Conservation (phyloP, 2,329 filamentous ascomycete genomes). For the Cladosporium austrohemisphaericum region DNA sequence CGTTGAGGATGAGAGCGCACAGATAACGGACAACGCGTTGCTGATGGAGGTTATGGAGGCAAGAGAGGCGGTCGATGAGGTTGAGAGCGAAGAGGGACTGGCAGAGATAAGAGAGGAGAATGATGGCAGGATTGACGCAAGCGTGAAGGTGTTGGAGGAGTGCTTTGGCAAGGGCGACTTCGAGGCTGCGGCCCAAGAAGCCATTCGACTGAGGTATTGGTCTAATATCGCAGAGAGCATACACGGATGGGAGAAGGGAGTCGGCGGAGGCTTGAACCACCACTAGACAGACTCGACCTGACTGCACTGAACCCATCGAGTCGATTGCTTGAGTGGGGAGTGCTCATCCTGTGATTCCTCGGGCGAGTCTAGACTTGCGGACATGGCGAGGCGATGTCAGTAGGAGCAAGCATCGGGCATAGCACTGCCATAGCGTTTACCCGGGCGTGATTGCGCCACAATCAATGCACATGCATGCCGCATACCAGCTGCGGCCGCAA, state of each 20-base stretch:
- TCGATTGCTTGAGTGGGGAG: neutral
- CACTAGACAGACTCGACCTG: no score
- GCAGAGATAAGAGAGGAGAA: conserved; percentile 61
- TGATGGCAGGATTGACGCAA: conserved; percentile 60
- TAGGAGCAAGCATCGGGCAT: neutral
- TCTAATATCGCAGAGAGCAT: conserved; percentile 78
- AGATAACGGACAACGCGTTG: conserved; percentile 66
- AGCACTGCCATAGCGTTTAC: neutral
- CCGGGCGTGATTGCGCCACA: no score
- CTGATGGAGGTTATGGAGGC: conserved; percentile 78
- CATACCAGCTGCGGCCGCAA: no score
- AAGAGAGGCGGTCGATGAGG: conserved; percentile 56
- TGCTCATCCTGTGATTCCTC: no score
- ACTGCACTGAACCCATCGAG: no score
- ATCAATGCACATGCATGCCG: no score
- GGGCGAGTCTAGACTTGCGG: conserved; percentile 7
- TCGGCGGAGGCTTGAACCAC: conserved; percentile 37
- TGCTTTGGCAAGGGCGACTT: conserved; percentile 66
- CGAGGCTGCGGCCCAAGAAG: conserved; percentile 64
- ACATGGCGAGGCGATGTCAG: neutral
- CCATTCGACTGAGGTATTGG: conserved; percentile 83
- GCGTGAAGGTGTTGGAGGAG: conserved; percentile 59
- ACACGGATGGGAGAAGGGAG: conserved; percentile 78
- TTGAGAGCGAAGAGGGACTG: conserved; percentile 59
- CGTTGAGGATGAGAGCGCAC: conserved; percentile 72